Evolutionary conservation across 805 yeast species (phyloP).

Genomic region (Candida stauntonica): DNA sequence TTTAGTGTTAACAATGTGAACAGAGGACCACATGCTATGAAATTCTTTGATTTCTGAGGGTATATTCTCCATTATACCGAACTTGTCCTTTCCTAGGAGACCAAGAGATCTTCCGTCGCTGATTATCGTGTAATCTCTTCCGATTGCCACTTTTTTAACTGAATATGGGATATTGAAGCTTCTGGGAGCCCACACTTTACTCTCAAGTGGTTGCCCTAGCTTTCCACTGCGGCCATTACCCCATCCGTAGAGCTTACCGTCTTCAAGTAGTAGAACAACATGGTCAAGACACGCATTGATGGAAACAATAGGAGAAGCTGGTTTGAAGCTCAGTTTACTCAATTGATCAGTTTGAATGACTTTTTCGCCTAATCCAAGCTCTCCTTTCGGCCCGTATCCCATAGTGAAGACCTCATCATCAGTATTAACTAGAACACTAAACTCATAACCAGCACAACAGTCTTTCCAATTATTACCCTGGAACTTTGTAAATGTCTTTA

Average conservation of each 20-base stretch:
- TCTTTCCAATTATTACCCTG: constrained; percentile 35
- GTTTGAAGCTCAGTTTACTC: constrained; percentile 10
- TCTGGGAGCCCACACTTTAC: constrained; percentile 17
- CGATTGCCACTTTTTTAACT: constrained; percentile 32
- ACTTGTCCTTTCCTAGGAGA: constrained; percentile 35
- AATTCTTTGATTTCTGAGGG: constrained; percentile 22
- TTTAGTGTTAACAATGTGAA: constrained; percentile 41
- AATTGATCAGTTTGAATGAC: constrained; percentile 1
- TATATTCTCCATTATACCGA: constrained; percentile 8
- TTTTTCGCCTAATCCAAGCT: constrained; percentile 51
- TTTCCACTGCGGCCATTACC: constrained; percentile 66
- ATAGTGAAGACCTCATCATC: constrained; percentile 41
- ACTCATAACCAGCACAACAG: constrained; percentile 80
- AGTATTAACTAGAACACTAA: constrained; percentile 44
- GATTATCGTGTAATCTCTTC: constrained; percentile 54
- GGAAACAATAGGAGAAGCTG: constrained; percentile 6
- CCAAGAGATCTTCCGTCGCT: constrained; percentile 21
- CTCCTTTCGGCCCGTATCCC: constrained; percentile 73
- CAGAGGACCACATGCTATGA: constrained; percentile 74
- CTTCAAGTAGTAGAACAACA: constrained; percentile 33
- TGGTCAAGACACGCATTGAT: constrained; percentile 43
- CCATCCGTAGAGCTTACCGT: constrained; percentile 57
- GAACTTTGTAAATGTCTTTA: constrained; percentile 18
- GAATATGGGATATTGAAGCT: not conserved
- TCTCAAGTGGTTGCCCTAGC: constrained; percentile 24